Evolutionary conservation across 306 rosid genomes (phyloP), one percentile per base, ranked within the genome.

Genomic region (Astragalus glycyphyllos): DNA sequence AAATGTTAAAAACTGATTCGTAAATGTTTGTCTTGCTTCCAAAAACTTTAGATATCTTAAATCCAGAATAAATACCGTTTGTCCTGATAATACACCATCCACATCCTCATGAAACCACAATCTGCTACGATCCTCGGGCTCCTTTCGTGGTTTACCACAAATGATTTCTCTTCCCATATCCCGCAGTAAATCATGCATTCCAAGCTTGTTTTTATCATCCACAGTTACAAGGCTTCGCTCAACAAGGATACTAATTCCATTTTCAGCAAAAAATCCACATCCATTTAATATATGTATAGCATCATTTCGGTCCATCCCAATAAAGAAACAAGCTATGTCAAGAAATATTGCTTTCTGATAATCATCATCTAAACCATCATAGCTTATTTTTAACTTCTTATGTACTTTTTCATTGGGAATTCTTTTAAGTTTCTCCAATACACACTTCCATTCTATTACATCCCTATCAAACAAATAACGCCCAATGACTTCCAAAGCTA

Each of bases 401-500:
- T 11, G 47, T 42, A 42, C 47, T 42, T 42, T 1, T 2, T 42
- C 47, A 11, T 42, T 9, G 5, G 47, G 47, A 10, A 42, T 42
- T 42, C 2, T 42, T 42, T 42, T 42, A 11, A 42, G 47, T 42
- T 42, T 42, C 47, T 42, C 47, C 47, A 42, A 42, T 2, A 42
- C 47, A 10, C 47, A 9, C 3, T 9, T 10, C 47, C 47, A 42
- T 20, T 57, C 63, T 1, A 8, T 1, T 31, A 57, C 44, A 17
- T 2, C 63, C 44, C 13, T 31, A n/a, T 32, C 63, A 57, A 57
- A 58, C 29, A 73, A 73, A 50, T 61, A 13, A 2, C 35, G 29
- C 6, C 78, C 78, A 14, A 61, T 64, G 11, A 74, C 46, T 64
- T 74, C 57, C 8, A 74, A 59, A 2, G 79, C 79, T 5, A 65